Percentiles rank a stretch among this genome's conserved stretches.
Evolutionary conservation across 2,329 filamentous ascomycete species (phyloP).

Genomic region (Gliomastix tumulicola): DNA sequence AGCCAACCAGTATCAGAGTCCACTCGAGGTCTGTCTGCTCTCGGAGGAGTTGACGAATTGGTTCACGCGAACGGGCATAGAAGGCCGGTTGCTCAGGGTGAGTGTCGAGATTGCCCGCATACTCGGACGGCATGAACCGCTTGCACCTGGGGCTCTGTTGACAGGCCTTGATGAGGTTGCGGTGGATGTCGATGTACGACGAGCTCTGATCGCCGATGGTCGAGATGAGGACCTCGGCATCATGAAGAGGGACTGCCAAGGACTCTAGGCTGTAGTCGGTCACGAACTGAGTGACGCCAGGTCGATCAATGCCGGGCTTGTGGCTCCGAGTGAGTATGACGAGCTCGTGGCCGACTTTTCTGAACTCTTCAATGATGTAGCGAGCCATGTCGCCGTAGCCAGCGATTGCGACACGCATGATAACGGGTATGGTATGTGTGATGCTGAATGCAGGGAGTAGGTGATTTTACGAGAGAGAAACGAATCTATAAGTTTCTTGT

Average conservation of each 20-base stretch:
- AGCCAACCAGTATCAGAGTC: constrained; percentile 8
- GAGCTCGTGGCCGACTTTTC: constrained; percentile 4
- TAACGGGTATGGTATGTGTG: no score
- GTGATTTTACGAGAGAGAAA: no score
- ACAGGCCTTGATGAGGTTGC: constrained; percentile 8
- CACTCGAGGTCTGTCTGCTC: constrained; percentile 2
- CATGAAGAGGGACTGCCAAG: constrained; percentile 4
- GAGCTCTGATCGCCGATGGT: constrained; percentile 7
- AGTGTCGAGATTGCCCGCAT: constrained; percentile 5
- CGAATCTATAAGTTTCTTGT: no score
- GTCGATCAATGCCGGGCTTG: constrained; percentile 5
- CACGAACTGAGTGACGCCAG: background rate
- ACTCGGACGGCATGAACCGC: constrained; percentile 11
- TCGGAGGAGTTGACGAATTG: background rate
- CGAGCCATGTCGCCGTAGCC: constrained; percentile 8
- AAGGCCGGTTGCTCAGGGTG: constrained; percentile 7
- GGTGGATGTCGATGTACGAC: constrained; percentile 7
- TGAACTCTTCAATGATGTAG: constrained; percentile 8
- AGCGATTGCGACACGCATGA: constrained; percentile 7
- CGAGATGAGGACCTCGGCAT: constrained; percentile 6
- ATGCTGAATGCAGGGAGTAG: no score
- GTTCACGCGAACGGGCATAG: background rate
- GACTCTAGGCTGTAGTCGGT: background rate
- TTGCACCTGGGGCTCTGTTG: constrained; percentile 6
- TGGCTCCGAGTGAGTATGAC: constrained; percentile 6